A percentile compares a stretch with the other conserved stretches of the same genome.
Conservation (phyloP, 306 rosid species). For the Inga leiocalycina region DNA sequence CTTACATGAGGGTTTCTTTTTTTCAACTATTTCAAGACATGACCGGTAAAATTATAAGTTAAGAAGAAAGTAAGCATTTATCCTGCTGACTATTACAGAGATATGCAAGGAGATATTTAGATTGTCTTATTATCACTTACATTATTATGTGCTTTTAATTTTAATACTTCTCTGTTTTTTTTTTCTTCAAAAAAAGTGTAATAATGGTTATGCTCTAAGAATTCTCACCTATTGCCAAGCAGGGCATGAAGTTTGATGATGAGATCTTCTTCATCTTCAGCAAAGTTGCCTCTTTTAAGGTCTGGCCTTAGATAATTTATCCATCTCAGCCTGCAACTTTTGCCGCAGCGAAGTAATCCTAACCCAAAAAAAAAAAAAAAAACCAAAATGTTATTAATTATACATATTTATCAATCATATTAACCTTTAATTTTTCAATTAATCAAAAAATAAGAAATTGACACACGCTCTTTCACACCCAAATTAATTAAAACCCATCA, state of each 20-base stretch:
- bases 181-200: neutral
- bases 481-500: neutral
- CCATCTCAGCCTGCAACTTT: constrained; percentile 86
- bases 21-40: neutral
- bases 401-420: neutral
- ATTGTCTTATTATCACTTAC: neutral
- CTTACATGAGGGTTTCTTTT: too few relatives aligned
- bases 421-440: neutral
- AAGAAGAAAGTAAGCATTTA: too few relatives aligned
- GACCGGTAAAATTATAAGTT: neutral
- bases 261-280: constrained; percentile 91
- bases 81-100: neutral
- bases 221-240: constrained; percentile 68
- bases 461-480: neutral
- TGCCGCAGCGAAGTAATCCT: constrained; percentile 83
- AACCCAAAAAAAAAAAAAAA: constrained; percentile 2
- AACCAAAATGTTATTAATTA: neutral
- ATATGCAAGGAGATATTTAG: neutral
- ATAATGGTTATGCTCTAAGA: neutral
- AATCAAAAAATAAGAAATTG: neutral
- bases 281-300: constrained; percentile 82
- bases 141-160: neutral
- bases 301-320: constrained; percentile 82
- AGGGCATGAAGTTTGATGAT: constrained; percentile 88
- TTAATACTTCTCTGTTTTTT: neutral